A percentile compares a stretch with the other conserved stretches of the same genome.
Evolutionary conservation across 257 asterid species (phyloP).

Genomic region (Nicotiana otophora): DNA sequence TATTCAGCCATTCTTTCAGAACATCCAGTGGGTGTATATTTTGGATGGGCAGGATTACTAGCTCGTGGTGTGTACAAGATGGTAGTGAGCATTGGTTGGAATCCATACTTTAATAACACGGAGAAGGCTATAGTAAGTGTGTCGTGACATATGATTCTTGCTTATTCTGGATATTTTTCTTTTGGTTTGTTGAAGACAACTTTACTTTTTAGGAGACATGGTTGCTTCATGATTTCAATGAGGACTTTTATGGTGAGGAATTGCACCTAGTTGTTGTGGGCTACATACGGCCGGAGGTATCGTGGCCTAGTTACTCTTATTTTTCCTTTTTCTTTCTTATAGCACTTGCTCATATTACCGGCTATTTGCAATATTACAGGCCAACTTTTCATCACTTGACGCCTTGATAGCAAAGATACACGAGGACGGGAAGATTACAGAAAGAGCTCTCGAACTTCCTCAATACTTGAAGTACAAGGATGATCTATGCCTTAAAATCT

Average conservation of each 20-base stretch:
- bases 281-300: constrained; percentile 88
- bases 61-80: constrained; percentile 68
- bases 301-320: neutral
- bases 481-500: constrained; percentile 41
- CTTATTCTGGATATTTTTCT: neutral
- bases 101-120: constrained; percentile 80
- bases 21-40: constrained; percentile 85
- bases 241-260: constrained; percentile 72
- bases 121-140: constrained; percentile 90
- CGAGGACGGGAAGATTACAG: constrained; percentile 60
- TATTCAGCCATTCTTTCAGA: constrained; percentile 63
- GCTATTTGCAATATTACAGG: constrained; percentile 27
- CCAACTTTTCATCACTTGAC: constrained; percentile 68
- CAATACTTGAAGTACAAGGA: constrained; percentile 50
- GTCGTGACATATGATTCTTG: neutral
- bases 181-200: neutral
- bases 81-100: constrained; percentile 99
- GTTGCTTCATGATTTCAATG: constrained; percentile 82
- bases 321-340: neutral
- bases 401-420: constrained; percentile 70
- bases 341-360: neutral
- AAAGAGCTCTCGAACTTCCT: constrained; percentile 70
- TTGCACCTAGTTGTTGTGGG: constrained; percentile 25
- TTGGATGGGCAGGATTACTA: constrained; percentile 83
- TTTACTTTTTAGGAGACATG: constrained; percentile 71